Evolutionary conservation across 371 early-diverging fungal genomes (phyloP).

Genomic region (Mucor circinelloides): DNA sequence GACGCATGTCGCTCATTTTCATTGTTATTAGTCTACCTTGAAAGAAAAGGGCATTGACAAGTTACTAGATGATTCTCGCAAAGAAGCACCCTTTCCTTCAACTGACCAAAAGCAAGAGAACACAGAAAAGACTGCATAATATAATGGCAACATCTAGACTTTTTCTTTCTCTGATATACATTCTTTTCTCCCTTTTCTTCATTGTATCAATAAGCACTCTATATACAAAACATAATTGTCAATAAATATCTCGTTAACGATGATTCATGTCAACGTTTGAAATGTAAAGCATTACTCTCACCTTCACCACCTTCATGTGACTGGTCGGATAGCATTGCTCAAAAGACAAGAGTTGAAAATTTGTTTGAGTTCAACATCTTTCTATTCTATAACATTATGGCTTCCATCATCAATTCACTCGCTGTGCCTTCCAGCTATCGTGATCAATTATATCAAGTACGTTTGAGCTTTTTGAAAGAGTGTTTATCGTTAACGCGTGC

Average conservation of each 20-base stretch:
- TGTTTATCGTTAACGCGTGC: neutral
- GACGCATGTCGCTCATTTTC: neutral
- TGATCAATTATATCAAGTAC: conserved; percentile 80
- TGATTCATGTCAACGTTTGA: neutral
- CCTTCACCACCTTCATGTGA: neutral
- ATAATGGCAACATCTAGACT: neutral
- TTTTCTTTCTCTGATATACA: neutral
- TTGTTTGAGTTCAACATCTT: neutral
- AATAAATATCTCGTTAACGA: neutral
- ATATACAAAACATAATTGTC: neutral
- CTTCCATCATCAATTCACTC: conserved; percentile 78
- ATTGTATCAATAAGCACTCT: neutral
- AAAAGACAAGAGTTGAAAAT: neutral
- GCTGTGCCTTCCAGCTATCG: conserved; percentile 86
- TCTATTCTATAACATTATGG: conserved; percentile 36
- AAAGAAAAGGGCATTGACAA: conserved; percentile 82
- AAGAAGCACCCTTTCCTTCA: conserved; percentile 71
- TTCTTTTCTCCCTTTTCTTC: neutral
- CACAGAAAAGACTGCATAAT: conserved; percentile 7
- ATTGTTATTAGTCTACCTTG: conserved; percentile 59
- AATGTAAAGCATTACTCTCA: neutral
- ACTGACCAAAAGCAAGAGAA: conserved; percentile 10
- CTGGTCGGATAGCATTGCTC: neutral
- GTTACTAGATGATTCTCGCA: conserved; percentile 74
- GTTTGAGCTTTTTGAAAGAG: neutral